phyloP scores from a whole-genome alignment of 306 rosid species.

The Vigna hirtella region DNA sequence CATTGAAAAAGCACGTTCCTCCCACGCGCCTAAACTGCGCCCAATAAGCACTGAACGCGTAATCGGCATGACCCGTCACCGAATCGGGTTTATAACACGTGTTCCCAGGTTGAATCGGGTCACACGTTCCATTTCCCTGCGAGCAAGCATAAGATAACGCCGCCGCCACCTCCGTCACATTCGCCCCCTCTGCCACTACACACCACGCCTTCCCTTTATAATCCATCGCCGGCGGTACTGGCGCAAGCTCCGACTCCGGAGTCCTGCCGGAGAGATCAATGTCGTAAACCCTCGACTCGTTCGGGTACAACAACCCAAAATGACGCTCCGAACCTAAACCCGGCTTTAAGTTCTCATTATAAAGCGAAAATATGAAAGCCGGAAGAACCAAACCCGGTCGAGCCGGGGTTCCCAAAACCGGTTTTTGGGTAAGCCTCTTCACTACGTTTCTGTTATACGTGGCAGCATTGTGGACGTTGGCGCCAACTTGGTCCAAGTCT shows the following conservation, averaged over 20 bases:
- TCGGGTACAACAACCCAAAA: constrained; percentile 78
- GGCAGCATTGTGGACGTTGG: constrained; percentile 78
- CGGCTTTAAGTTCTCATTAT: constrained; percentile 75
- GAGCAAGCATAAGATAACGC: constrained; percentile 84
- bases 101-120: constrained; percentile 60
- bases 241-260: constrained; percentile 47
- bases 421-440: constrained; percentile 59
- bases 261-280: constrained; percentile 71
- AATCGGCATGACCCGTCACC: constrained; percentile 60
- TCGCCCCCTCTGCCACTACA: constrained; percentile 67
- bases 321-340: constrained; percentile 86
- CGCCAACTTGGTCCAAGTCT: constrained; percentile 74
- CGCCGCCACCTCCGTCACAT: constrained; percentile 58
- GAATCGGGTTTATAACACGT: constrained; percentile 65
- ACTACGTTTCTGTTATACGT: constrained; percentile 74
- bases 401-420: constrained; percentile 77
- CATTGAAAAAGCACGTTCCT: constrained; percentile 74
- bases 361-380: constrained; percentile 72
- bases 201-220: constrained; percentile 83
- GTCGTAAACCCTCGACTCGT: constrained; percentile 58
- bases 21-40: constrained; percentile 65
- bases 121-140: constrained; percentile 84
- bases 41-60: constrained; percentile 88
- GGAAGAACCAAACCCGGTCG: constrained; percentile 71
- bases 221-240: constrained; percentile 62